A percentile compares a stretch with the other conserved stretches of the same genome.
phyloP scores from a whole-genome alignment of 768 basidiomycete species.

The Podaxis sp. region DNA sequence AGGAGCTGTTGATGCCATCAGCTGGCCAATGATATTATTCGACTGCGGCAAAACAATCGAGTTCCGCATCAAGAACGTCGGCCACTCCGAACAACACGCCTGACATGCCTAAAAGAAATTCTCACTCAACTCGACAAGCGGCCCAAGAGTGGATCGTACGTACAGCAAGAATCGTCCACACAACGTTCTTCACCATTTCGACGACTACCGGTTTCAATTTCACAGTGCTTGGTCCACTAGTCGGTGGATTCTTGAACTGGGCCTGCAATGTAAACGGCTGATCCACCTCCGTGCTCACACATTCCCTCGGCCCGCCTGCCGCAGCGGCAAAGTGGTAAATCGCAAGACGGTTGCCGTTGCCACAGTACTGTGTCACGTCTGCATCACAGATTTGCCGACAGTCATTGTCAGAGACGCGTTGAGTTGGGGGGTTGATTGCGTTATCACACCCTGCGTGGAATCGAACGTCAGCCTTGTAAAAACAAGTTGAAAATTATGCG shows the following conservation, averaged over 20 bases:
- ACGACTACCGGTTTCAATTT: constrained; percentile 35
- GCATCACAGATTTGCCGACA: constrained; percentile 41
- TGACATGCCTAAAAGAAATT: constrained; percentile 33
- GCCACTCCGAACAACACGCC: constrained; percentile 45
- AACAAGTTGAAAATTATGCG: constrained; percentile 6
- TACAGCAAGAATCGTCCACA: constrained; percentile 43
- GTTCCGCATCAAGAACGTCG: constrained; percentile 35
- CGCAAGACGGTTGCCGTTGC: constrained; percentile 38
- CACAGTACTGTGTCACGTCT: constrained; percentile 38
- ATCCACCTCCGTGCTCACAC: constrained; percentile 28
- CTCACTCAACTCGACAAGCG: neutral
- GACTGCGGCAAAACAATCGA: constrained; percentile 42
- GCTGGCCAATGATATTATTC: constrained; percentile 33
- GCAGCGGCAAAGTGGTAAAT: constrained; percentile 33
- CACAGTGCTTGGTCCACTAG: constrained; percentile 27
- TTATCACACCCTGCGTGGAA: constrained; percentile 38
- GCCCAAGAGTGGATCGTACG: constrained; percentile 14
- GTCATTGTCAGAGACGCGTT: constrained; percentile 38
- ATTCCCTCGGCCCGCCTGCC: constrained; percentile 29
- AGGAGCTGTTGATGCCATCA: constrained; percentile 38
- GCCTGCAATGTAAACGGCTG: constrained; percentile 37
- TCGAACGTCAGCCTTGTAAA: neutral
- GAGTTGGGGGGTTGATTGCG: constrained; percentile 30
- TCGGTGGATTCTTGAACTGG: constrained; percentile 34
- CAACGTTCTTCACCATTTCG: constrained; percentile 38